Evolutionary conservation across 2,329 filamentous ascomycete species (phyloP).

Genomic region (Penicillium polonicum): DNA sequence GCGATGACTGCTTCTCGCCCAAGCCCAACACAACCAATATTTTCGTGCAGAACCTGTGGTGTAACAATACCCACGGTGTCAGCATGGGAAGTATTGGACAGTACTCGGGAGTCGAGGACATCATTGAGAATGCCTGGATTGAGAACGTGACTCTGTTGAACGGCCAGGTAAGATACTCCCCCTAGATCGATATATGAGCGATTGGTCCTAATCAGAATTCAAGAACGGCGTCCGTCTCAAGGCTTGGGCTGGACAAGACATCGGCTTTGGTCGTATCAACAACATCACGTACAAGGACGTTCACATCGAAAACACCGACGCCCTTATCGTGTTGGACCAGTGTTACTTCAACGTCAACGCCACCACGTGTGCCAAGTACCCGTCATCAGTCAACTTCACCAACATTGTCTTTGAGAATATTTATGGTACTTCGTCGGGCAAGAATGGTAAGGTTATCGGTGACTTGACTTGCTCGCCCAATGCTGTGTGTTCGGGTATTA

Average conservation of each 20-base stretch:
- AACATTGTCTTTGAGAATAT: constrained; percentile 61
- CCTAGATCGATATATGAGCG: background rate
- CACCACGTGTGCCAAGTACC: constrained; percentile 53
- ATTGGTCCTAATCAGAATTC: constrained; percentile 26
- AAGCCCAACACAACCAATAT: constrained; percentile 61
- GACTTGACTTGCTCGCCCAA: constrained; percentile 57
- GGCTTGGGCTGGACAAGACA: constrained; percentile 58
- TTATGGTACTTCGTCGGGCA: constrained; percentile 56
- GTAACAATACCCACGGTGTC: constrained; percentile 59
- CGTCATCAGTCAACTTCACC: constrained; percentile 58
- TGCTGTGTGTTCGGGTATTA: constrained; percentile 57
- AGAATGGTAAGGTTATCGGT: constrained; percentile 55
- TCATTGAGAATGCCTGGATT: constrained; percentile 58
- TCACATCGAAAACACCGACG: constrained; percentile 58
- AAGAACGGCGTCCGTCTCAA: constrained; percentile 60
- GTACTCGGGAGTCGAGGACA: constrained; percentile 55
- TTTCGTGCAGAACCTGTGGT: constrained; percentile 60
- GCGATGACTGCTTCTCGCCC: constrained; percentile 62
- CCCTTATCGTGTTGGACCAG: constrained; percentile 58
- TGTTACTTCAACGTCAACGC: constrained; percentile 61
- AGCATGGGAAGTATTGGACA: constrained; percentile 61
- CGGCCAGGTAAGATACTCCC: constrained; percentile 35
- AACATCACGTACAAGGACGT: constrained; percentile 65
- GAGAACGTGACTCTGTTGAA: constrained; percentile 60
- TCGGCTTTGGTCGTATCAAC: constrained; percentile 60